Percentiles rank a stretch among this genome's conserved stretches.
These are phyloP conservation scores for Ambispora gerdemannii DNA, from an alignment of 192 early-diverging fungal genomes.

Conservation along the genomic window DNA sequence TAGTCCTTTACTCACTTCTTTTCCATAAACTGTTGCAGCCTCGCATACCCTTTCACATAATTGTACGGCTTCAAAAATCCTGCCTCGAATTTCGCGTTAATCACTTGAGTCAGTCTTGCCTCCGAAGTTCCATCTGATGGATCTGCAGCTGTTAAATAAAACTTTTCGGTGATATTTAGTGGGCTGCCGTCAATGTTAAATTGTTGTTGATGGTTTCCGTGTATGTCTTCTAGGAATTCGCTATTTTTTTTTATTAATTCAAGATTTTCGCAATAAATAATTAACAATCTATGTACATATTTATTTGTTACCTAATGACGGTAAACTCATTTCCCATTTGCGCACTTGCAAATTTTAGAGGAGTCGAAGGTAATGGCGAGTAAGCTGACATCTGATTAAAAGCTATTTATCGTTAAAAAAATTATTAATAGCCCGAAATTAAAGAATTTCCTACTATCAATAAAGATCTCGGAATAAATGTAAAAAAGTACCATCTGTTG, in stretches of 20 bases:
- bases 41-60: conserved; percentile 87
- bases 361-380: conserved; percentile 41
- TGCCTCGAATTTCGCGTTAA: conserved; percentile 94
- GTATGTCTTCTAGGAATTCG: conserved; percentile 57
- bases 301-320: conserved; percentile 51
- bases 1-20: conserved; percentile 50
- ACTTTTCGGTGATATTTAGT: conserved; percentile 74
- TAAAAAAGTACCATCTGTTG: too few relatives aligned
- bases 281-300: too few relatives aligned
- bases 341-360: conserved; percentile 73
- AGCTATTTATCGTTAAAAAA: too few relatives aligned
- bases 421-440: too few relatives aligned
- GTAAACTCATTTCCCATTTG: conserved; percentile 80
- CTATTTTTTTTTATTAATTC: too few relatives aligned
- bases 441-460: too few relatives aligned
- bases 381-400: not conserved
- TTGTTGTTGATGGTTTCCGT: conserved; percentile 36
- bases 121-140: conserved; percentile 81
- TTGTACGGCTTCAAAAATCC: conserved; percentile 97
- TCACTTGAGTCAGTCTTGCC: conserved; percentile 86
- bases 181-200: conserved; percentile 35
- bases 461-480: too few relatives aligned
- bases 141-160: conserved; percentile 90
- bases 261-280: too few relatives aligned
- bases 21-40: conserved; percentile 91